Base-by-base conservation (phyloP, 2,329 filamentous ascomycete genomes). In the Colletotrichum caudatum region DNA sequence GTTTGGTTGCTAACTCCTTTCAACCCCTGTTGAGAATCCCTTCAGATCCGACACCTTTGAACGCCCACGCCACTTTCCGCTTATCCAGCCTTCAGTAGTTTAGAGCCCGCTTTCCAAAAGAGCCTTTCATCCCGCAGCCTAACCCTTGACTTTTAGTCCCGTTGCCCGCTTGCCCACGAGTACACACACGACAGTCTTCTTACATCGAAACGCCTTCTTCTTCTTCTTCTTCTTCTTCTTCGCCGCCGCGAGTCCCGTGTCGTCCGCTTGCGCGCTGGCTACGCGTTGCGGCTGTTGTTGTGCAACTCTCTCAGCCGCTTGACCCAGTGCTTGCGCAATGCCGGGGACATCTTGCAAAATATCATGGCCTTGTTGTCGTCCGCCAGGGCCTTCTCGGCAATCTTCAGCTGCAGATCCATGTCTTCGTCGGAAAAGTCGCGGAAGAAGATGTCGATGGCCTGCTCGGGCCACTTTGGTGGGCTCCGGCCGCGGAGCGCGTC, bases 281-380 rank as follows among this genome's bases (percentile, higher is more conserved):
- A 78, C 76, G 41, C 81, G 20, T 72, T 72, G 53, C 65, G 69
- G 48, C 69, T 69, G 59, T 72, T 72, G 69, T 81, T 81, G 67
- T 84, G 82, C 60, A 83, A 78, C 74, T 89, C 87, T 35, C 86
- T 79, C 66, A 89, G 79, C 66, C 85, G 79, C 75, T 83, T 85
- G 2, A 90, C 85, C 88, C 88, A 90, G 75, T 90, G 87, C 71
- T 84, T 82, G 59, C 88, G 81, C 72, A 90, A 78, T 14, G 78
- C 77, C 2, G 82, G 78, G 0, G 87, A 85, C 87, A 90, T 90
- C 80, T 90, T 90, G 81, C 87, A 89, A 74, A 90, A 90, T 53
- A 90, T 84, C 83, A 90, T 86, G 39, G 88, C 88, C 76, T 88
- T 89, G 76, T 86, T 87, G 73, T 89, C 86, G 74, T 89, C 86